Conservation (phyloP, 108 stramenopile species). For the Bacterosira constricta region DNA sequence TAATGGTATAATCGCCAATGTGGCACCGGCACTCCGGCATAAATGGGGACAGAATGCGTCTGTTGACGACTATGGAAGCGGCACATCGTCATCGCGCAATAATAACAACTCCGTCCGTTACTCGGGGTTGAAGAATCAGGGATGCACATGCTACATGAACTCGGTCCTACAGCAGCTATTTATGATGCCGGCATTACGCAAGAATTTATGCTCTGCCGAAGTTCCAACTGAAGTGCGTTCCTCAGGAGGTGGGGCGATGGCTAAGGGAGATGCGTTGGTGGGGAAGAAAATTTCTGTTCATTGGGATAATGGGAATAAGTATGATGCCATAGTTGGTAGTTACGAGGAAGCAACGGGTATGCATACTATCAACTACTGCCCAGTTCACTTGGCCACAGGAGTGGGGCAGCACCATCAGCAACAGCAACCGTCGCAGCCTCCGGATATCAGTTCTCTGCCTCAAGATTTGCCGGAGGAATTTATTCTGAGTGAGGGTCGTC, state of each 20-base stretch:
- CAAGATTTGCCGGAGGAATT: constrained; percentile 79
- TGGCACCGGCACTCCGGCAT: constrained; percentile 78
- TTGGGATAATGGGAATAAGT: constrained; percentile 86
- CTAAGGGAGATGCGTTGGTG: constrained; percentile 72
- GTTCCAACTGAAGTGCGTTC: constrained; percentile 67
- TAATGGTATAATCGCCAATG: constrained; percentile 56
- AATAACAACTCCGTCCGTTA: constrained; percentile 67
- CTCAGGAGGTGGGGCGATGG: constrained; percentile 58
- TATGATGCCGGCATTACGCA: constrained; percentile 92
- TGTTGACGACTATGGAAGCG: constrained; percentile 48
- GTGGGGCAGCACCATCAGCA: constrained; percentile 46
- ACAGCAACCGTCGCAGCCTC: constrained; percentile 36
- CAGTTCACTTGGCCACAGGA: constrained; percentile 54
- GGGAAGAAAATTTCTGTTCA: constrained; percentile 84
- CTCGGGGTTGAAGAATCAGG: constrained; percentile 94
- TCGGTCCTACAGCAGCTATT: constrained; percentile 95
- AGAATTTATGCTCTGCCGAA: constrained; percentile 77
- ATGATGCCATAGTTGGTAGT: constrained; percentile 78
- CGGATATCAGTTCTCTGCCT: constrained; percentile 63
- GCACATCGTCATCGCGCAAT: constrained; percentile 28
- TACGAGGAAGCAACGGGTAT: constrained; percentile 74
- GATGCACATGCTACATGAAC: constrained; percentile 99
- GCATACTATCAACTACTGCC: constrained; percentile 83
- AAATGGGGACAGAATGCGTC: constrained; percentile 68
- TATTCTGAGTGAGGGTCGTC: constrained; percentile 84